These are phyloP conservation scores for Entelexis paramagnoliae DNA, from an alignment of 1,139 yeast genomes.

Conservation along the genomic window DNA sequence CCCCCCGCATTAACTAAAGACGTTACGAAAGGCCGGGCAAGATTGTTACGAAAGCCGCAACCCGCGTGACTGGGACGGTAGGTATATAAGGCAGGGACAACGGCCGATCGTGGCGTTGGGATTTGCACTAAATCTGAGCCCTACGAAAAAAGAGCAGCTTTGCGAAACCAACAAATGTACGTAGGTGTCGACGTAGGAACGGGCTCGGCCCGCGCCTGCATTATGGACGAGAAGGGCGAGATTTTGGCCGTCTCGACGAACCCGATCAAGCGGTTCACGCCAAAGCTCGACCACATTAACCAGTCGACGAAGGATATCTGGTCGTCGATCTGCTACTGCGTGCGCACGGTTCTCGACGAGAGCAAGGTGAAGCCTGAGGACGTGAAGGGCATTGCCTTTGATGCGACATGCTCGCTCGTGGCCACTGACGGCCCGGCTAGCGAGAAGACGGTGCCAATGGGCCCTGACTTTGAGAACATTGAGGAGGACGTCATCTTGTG, in stretches of 20 bases:
- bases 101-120: background rate
- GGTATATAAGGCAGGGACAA: background rate
- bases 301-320: conserved; percentile 92
- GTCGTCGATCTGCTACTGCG: conserved; percentile 79
- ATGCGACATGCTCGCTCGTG: conserved; percentile 92
- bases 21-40: background rate
- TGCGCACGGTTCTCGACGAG: conserved; percentile 58
- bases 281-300: conserved; percentile 41
- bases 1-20: background rate
- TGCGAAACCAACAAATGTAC: conserved; percentile 31
- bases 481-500: conserved; percentile 80
- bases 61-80: conserved; percentile 1
- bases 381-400: conserved; percentile 85
- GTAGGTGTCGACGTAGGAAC: conserved; percentile 97
- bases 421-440: conserved; percentile 48
- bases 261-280: conserved; percentile 53
- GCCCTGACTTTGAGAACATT: conserved; percentile 69
- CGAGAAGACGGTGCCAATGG: conserved; percentile 68
- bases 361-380: conserved; percentile 56
- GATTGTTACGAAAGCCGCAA: conserved; percentile 4
- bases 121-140: background rate
- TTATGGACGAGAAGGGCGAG: conserved; percentile 73
- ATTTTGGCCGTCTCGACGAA: conserved; percentile 73
- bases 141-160: background rate
- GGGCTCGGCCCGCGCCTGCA: conserved; percentile 91